phyloP scores from a whole-genome alignment of 352 stramenopile genomes.

The Phytophthora fragariaefolia region DNA sequence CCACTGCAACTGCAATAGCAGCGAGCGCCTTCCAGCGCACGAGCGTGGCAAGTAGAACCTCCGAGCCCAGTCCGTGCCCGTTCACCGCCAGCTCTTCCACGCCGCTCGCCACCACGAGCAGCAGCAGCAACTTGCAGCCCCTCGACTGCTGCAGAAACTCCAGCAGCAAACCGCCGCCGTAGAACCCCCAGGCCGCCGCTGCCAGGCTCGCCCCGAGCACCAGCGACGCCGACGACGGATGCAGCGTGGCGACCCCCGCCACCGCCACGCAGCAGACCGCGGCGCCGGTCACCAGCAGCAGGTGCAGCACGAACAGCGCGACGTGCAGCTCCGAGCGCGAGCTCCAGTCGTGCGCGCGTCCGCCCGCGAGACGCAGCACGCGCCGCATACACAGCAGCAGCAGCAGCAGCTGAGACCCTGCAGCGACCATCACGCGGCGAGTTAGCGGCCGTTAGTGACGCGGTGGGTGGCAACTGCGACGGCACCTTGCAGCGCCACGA shows the following conservation, averaged over 20 bases:
- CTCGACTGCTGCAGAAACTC: constrained; percentile 29
- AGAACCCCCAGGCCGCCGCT: constrained; percentile 45
- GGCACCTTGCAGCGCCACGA: constrained; percentile 39
- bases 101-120: constrained; percentile 30
- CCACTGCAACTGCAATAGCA: neutral
- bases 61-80: neutral
- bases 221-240: constrained; percentile 45
- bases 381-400: constrained; percentile 47
- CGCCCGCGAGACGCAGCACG: constrained; percentile 39
- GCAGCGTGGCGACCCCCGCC: constrained; percentile 27
- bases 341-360: neutral
- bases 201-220: constrained; percentile 38
- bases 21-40: constrained; percentile 17
- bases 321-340: constrained; percentile 9
- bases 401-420: constrained; percentile 49
- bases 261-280: constrained; percentile 32
- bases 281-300: constrained; percentile 33
- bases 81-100: constrained; percentile 24
- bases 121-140: constrained; percentile 24
- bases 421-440: too few species aligned
- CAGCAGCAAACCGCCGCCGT: constrained; percentile 29
- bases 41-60: constrained; percentile 7
- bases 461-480: too few species aligned
- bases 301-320: constrained; percentile 39
- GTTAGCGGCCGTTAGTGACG: too few species aligned